Evolutionary conservation across 2,329 filamentous ascomycete genomes (phyloP).

Genomic region (Neofusicoccum cordaticola): DNA sequence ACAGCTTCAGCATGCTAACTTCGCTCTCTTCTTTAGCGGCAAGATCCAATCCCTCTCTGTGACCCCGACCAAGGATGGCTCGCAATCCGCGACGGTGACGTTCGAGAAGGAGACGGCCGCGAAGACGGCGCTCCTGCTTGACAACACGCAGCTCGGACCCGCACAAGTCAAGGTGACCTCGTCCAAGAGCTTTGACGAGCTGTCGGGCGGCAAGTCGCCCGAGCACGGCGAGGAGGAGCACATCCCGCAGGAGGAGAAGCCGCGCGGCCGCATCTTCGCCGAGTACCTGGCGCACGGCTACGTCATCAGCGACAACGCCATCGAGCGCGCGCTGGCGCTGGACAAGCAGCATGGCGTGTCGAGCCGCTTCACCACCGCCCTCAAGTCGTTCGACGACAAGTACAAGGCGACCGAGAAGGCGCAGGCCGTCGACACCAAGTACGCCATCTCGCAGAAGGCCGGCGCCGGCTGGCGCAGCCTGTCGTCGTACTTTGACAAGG

Average conservation of each 20-base stretch:
- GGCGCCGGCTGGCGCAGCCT: constrained; percentile 65
- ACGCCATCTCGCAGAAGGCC: constrained; percentile 75
- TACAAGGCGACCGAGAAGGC: constrained; percentile 87
- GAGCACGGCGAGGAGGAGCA: constrained; percentile 59
- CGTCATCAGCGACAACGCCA: constrained; percentile 70
- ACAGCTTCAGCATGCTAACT: constrained; percentile 21
- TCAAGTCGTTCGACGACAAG: constrained; percentile 76
- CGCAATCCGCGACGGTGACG: constrained; percentile 83
- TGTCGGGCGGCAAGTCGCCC: constrained; percentile 56
- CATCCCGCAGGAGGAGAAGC: constrained; percentile 95
- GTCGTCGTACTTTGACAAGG: constrained; percentile 92
- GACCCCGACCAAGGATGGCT: constrained; percentile 59
- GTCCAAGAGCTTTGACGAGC: constrained; percentile 63
- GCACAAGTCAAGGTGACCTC: constrained; percentile 75
- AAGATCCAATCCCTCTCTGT: constrained; percentile 86
- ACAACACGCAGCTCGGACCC: constrained; percentile 88
- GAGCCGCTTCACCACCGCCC: constrained; percentile 70
- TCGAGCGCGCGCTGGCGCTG: constrained; percentile 79
- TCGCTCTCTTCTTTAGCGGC: constrained; percentile 56
- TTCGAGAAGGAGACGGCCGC: constrained; percentile 97
- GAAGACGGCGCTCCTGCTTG: constrained; percentile 93
- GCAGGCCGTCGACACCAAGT: constrained; percentile 77
- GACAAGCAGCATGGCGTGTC: constrained; percentile 89
- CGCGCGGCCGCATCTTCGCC: constrained; percentile 84
- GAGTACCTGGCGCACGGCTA: constrained; percentile 98